Evolutionary conservation across 176 grass and related monocot genomes (phyloP).

Genomic region (Ananas comosus): DNA sequence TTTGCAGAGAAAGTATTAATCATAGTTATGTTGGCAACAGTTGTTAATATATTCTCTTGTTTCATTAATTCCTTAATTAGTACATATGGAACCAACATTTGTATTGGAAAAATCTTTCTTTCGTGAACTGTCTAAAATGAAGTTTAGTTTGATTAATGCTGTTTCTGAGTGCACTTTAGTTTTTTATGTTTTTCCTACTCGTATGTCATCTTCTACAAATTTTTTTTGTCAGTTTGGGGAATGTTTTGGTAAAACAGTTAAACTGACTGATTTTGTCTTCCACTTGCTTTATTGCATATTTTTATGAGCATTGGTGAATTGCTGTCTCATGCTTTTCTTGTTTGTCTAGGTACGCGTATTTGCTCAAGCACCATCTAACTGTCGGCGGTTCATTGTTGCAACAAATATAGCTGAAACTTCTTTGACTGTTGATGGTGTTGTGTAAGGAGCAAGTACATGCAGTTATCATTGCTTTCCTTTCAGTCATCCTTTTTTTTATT

Average conservation of each 20-base stretch:
- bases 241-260: neutral
- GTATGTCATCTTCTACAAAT: neutral
- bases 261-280: neutral
- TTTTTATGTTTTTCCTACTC: neutral
- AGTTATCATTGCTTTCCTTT: slow-evolving; percentile 26
- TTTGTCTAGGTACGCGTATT: slow-evolving; percentile 68
- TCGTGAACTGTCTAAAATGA: neutral
- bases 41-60: neutral
- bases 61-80: neutral
- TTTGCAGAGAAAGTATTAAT: neutral
- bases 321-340: slow-evolving; percentile 13
- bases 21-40: neutral
- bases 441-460: slow-evolving; percentile 67
- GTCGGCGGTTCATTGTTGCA: slow-evolving; percentile 92
- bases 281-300: neutral
- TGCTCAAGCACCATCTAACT: slow-evolving; percentile 67
- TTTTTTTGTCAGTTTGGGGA: neutral
- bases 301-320: slow-evolving; percentile 4
- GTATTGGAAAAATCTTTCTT: neutral
- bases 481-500: neutral
- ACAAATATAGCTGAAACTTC: slow-evolving; percentile 99
- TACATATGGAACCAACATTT: neutral
- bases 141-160: neutral
- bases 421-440: slow-evolving; percentile 91
- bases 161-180: neutral